Base-by-base conservation (phyloP, 306 rosid species). In the Pyrus pyrifolia region DNA sequence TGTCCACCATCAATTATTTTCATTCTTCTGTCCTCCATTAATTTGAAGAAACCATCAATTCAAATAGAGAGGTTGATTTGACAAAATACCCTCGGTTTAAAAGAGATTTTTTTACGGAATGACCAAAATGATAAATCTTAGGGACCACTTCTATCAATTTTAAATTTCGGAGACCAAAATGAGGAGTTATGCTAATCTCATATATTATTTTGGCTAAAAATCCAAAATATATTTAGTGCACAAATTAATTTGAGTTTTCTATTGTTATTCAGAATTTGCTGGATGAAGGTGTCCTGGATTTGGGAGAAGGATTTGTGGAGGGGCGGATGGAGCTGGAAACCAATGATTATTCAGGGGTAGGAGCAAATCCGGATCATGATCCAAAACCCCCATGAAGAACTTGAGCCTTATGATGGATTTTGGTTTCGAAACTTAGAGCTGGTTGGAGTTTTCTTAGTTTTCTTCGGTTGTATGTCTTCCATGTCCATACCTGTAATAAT, bases 291-390 rank as follows among this genome's bases (percentile, higher is more conserved):
- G 38, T 1, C 22, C 46, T 35, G 25, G 71, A 38, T 51, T 63
- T 53, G 31, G 77, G 31, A 79, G 67, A 42, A 14, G 78, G 46
- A 57, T 19, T 52, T 52, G 21, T 79, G 21, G 73, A 67, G 44
- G 31, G 83, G 52, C 45, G 78, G 76, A 73, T 79, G 73, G 69
- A 57, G 40, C 73, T 64, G 62, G 78, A 72, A 11, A 73, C 51
- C 35, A 5, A 13, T 14, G 82, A 79, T 22, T 79, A 79, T 46
- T 46, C 78, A 65, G 74, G n/a, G 30, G 78, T 66, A n/a, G 82
- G 83, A 15, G 79, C 83, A 58, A 79, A 79, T 71, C 79, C 83
- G 33, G 83, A 45, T 29, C 83, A 79, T 31, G 55, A 79, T 71
- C 83, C 83, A 4, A 71, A 57, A 57, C 79, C 83, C 5, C 79